A percentile compares a stretch with the other conserved stretches of the same genome.
Conservation (phyloP, 2,329 filamentous ascomycete species). For the Penicillium sp. region DNA sequence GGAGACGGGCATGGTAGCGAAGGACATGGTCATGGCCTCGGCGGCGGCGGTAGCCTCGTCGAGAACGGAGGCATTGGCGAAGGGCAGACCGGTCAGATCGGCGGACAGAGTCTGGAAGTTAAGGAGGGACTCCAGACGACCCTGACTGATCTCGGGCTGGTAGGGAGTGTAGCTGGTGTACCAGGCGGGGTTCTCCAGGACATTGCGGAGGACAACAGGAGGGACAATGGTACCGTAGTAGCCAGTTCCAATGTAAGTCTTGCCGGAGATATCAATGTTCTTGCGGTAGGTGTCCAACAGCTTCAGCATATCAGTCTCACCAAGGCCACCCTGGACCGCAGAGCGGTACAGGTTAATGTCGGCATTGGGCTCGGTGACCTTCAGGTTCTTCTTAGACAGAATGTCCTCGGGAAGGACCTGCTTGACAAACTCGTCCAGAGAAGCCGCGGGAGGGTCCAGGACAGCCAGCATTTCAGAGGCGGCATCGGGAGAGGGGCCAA, state of each 20-base stretch:
- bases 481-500: slow-evolving; percentile 75
- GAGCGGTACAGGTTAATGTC: slow-evolving; percentile 46
- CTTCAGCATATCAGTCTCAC: slow-evolving; percentile 50
- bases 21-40: slow-evolving; percentile 92
- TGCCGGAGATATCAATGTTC: slow-evolving; percentile 66
- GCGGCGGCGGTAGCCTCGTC: slow-evolving; percentile 92
- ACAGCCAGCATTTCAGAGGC: slow-evolving; percentile 77
- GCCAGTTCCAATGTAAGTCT: slow-evolving; percentile 77
- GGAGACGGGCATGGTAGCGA: slow-evolving; percentile 73
- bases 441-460: slow-evolving; percentile 73
- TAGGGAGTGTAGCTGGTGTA: slow-evolving; percentile 98
- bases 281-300: slow-evolving; percentile 46
- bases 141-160: slow-evolving; percentile 96
- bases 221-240: slow-evolving; percentile 89
- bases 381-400: slow-evolving; percentile 67
- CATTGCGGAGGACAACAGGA: slow-evolving; percentile 87
- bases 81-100: slow-evolving; percentile 82
- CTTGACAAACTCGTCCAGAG: slow-evolving; percentile 79
- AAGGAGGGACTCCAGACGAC: slow-evolving; percentile 84
- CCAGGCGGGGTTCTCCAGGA: slow-evolving; percentile 92
- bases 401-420: slow-evolving; percentile 84
- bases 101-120: slow-evolving; percentile 95
- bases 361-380: slow-evolving; percentile 56
- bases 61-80: slow-evolving; percentile 87
- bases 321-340: slow-evolving; percentile 50